Conservation (phyloP, 2,329 filamentous ascomycete genomes). For the Sporothrix globosa region DNA sequence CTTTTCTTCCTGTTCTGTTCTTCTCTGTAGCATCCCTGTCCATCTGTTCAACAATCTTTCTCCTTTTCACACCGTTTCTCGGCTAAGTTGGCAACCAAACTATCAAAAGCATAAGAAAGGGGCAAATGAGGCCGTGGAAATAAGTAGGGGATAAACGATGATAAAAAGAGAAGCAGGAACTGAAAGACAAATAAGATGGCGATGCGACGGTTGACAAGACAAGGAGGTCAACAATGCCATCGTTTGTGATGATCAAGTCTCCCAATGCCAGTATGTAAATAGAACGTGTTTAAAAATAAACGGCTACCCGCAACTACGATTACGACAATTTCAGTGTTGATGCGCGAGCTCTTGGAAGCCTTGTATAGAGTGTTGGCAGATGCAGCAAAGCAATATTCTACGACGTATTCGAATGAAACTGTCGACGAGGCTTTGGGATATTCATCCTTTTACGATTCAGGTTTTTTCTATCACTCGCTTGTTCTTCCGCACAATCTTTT, state of each 20-base stretch:
- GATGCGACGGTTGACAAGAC: no score
- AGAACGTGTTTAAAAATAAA: not conserved
- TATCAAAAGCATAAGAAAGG: not conserved
- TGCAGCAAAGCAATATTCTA: no score
- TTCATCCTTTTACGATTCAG: not conserved
- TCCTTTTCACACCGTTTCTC: slow-evolving; percentile 25
- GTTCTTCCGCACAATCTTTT: not conserved
- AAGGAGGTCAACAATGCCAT: no score
- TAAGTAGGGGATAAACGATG: not conserved
- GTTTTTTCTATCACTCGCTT: not conserved
- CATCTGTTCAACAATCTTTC: not conserved
- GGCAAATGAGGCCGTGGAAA: not conserved
- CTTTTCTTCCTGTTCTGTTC: not conserved
- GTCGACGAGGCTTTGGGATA: not conserved
- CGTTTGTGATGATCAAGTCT: no score
- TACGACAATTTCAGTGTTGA: not conserved
- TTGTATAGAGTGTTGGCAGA: not conserved
- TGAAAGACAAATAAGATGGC: not conserved
- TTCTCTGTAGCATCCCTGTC: not conserved
- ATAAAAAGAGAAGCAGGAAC: not conserved
- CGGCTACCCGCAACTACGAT: no score
- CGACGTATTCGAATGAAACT: no score
- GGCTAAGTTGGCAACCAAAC: slow-evolving; percentile 19
- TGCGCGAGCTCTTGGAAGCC: not conserved
- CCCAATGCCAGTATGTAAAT: not conserved